Conservation (phyloP, 345 rosid species). For the Linum tenue region DNA sequence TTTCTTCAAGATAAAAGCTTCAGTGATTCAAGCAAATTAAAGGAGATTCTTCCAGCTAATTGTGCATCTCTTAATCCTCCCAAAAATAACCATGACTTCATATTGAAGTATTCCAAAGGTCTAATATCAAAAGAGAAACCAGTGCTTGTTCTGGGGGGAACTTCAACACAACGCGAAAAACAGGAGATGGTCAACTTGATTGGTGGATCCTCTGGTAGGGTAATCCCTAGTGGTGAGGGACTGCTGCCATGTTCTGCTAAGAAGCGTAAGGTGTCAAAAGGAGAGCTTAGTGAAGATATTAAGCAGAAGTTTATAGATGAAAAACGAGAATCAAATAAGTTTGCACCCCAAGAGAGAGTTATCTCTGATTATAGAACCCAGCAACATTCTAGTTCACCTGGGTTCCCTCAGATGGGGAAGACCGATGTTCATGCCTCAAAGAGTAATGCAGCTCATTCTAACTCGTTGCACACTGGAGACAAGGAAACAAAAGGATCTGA, state of each 20-base stretch:
- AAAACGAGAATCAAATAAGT: conserved; percentile 19
- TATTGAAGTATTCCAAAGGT: conserved; percentile 33
- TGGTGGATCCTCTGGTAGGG: conserved; percentile 17
- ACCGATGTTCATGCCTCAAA: conserved; percentile 14
- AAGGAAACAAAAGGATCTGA: conserved; percentile 64
- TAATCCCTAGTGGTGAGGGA: conserved; percentile 32
- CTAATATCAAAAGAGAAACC: conserved; percentile 24
- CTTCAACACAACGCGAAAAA: conserved; percentile 17
- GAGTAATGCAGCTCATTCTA: conserved; percentile 20
- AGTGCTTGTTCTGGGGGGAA: conserved; percentile 19
- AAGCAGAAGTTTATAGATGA: conserved; percentile 18
- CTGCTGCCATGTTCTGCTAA: conserved; percentile 31
- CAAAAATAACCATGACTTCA: conserved; percentile 25
- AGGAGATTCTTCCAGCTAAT: conserved; percentile 67
- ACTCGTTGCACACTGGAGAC: conserved; percentile 24
- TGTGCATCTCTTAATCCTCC: conserved; percentile 41
- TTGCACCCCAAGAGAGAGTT: conserved; percentile 20
- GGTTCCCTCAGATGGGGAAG: conserved; percentile 11
- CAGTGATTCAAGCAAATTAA: conserved; percentile 28
- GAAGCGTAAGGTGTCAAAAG: conserved; percentile 42
- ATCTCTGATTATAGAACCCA: conserved; percentile 17
- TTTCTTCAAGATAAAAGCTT: conserved; percentile 32
- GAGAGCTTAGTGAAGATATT: conserved; percentile 18
- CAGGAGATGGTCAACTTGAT: conserved; percentile 26
- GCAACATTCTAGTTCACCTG: conserved; percentile 24